phyloP scores from a whole-genome alignment of 2,329 filamentous ascomycete species.

The Plenodomus tracheiphilus region DNA sequence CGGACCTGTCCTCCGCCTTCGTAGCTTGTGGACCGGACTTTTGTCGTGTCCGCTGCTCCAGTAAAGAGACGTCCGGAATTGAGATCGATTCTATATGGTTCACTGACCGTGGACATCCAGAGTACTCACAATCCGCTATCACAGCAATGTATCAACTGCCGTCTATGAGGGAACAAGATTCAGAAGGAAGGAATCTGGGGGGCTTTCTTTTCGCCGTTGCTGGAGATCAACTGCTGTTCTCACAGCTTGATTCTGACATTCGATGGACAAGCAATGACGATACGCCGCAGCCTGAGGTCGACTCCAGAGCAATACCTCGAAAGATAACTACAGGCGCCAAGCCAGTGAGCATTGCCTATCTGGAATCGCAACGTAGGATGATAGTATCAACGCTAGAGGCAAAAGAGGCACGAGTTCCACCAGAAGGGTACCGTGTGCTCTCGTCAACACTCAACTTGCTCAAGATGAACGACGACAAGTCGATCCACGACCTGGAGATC shows the following conservation, averaged over 20 bases:
- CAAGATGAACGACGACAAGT: constrained; percentile 21
- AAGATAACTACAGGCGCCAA: constrained; percentile 29
- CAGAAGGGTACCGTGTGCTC: constrained; percentile 41
- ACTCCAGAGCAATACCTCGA: constrained; percentile 29
- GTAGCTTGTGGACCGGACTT: constrained; percentile 46
- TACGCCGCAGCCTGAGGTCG: not conserved
- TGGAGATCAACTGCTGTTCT: constrained; percentile 52
- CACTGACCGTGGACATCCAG: constrained; percentile 29
- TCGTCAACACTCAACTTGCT: constrained; percentile 41
- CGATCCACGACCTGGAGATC: constrained; percentile 18
- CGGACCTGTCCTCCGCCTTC: constrained; percentile 35
- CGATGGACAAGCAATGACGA: constrained; percentile 10
- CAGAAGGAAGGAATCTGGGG: constrained; percentile 44
- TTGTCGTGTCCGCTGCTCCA: constrained; percentile 34
- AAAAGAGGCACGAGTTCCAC: constrained; percentile 35
- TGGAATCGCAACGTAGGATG: constrained; percentile 49
- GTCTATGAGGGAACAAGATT: constrained; percentile 26
- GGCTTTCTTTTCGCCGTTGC: constrained; percentile 54
- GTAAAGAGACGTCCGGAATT: constrained; percentile 6
- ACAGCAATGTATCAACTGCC: constrained; percentile 40
- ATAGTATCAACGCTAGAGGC: constrained; percentile 52
- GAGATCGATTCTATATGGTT: constrained; percentile 46
- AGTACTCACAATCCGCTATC: constrained; percentile 35
- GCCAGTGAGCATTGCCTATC: constrained; percentile 48
- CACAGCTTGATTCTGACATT: constrained; percentile 49